Percentiles rank a stretch among this genome's conserved stretches.
Conservation (phyloP, 305 asterid species). For the Petunia hybrid region DNA sequence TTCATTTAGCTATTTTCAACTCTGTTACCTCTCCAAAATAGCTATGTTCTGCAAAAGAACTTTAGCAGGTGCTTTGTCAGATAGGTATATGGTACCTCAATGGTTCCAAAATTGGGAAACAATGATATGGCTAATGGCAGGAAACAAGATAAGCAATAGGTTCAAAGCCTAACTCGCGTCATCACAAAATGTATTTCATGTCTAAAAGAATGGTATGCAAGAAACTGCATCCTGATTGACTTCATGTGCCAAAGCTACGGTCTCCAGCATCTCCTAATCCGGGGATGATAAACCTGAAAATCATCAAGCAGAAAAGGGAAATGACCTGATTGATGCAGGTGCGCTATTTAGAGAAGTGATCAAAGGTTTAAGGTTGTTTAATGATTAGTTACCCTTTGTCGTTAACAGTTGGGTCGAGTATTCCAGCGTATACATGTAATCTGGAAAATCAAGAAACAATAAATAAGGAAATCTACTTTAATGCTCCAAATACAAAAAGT, state of each 20-base stretch:
- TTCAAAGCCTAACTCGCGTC: neutral
- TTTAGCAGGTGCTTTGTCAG: neutral
- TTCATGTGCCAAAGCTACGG: slow-evolving; percentile 93
- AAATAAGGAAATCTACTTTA: slow-evolving; percentile 25
- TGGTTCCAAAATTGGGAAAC: slow-evolving; percentile 28
- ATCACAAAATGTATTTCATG: neutral
- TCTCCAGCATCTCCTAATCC: slow-evolving; percentile 99
- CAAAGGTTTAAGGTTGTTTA: neutral
- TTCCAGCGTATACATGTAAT: slow-evolving; percentile 93
- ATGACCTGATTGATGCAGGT: neutral
- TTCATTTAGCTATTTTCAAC: too few species aligned
- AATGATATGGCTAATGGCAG: neutral
- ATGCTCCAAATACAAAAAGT: neutral
- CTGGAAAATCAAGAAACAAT: slow-evolving; percentile 51
- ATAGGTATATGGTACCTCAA: neutral
- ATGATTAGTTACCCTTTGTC: slow-evolving; percentile 71
- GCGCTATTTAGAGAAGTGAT: neutral
- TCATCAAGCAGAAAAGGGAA: slow-evolving; percentile 32
- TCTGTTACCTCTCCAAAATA: too few species aligned
- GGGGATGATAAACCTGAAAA: slow-evolving; percentile 88
- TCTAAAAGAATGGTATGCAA: slow-evolving; percentile 20
- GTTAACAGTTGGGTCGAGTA: slow-evolving; percentile 76
- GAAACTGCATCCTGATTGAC: slow-evolving; percentile 14
- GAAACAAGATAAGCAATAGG: neutral
- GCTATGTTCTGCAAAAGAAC: neutral